Evolutionary conservation across 208 protist genomes (phyloP), one percentile per base, ranked within the genome.

Genomic region (Endotrypanum monterogeii): DNA sequence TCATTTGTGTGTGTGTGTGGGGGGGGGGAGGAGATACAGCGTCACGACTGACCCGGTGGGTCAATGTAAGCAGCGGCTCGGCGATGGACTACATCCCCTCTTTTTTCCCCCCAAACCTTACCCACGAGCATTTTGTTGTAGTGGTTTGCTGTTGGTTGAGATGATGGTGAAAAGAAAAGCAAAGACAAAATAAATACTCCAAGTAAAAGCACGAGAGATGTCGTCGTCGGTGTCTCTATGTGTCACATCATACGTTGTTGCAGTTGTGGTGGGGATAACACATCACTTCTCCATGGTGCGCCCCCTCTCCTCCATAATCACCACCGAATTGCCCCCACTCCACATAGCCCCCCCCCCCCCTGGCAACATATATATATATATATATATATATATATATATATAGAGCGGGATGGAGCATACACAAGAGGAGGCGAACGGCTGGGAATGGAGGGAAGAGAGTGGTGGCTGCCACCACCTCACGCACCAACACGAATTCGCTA

Each of bases 391-490:
- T 57, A 18, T 57, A 18, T 57, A 18, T 57, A 20, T 23, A 7
- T 57, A 14, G 23, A 20, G n/a, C 54, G 46, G 61, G 41, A 54
- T n/a, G n/a, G n/a, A 65, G 16, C 30, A 55, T 25, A 46, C n/a
- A n/a, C 50, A 52, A 60, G 56, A 52, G 71, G 68, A 25, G 35
- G 56, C 8, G 39, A 61, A 44, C 63, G 30, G 54, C 48, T 30
- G 50, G 25, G 25, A 5, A 20, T 7, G 54, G 16, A 12, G 25
- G 25, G 52, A 57, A 18, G 52, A 57, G 37, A 28, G 65, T 35
- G 25, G 14, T 18, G 46, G 30, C 18, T 28, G 65, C 16, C 14
- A 35, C 48, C 20, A 56, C 8, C 65, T 9, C 25, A 30, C 20
- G 14, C 23, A n/a, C 23, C 60, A 23, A 67, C 44, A 74, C 56